Conservation (phyloP, 1,284 basidiomycete species). For the Trichosporon ovoides region DNA sequence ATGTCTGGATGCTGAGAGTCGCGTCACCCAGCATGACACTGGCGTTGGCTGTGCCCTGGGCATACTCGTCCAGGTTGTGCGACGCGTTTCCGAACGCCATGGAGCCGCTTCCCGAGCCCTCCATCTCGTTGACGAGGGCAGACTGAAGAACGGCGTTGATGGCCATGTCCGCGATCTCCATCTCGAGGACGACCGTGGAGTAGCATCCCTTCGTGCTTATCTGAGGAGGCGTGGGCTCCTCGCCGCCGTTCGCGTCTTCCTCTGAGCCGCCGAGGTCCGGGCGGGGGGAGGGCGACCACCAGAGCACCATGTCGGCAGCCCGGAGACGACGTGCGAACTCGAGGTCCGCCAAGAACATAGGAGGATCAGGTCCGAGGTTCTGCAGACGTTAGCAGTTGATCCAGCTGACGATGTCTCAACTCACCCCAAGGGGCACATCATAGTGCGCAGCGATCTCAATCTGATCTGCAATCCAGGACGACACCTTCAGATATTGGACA, state of each 20-base stretch:
- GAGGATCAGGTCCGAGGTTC: conserved; percentile 86
- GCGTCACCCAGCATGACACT: conserved; percentile 85
- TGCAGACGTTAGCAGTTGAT: conserved; percentile 24
- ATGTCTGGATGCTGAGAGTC: conserved; percentile 83
- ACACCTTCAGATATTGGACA: conserved; percentile 71
- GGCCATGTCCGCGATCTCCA: conserved; percentile 85
- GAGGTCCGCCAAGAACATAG: conserved; percentile 80
- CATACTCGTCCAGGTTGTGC: conserved; percentile 86
- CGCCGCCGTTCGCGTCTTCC: conserved; percentile 68
- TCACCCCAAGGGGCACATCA: conserved; percentile 73
- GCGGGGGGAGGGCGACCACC: conserved; percentile 89
- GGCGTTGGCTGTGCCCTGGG: conserved; percentile 63
- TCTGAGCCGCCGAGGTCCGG: conserved; percentile 94
- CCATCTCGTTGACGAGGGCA: conserved; percentile 47
- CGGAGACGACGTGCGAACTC: conserved; percentile 81
- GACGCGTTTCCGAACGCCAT: conserved; percentile 91
- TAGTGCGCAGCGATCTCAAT: conserved; percentile 82
- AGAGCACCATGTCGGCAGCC: conserved; percentile 84
- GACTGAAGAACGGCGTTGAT: conserved; percentile 94
- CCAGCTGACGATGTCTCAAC: conserved; percentile 6
- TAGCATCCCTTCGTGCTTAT: conserved; percentile 83
- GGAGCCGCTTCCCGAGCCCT: conserved; percentile 79
- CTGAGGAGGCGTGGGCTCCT: conserved; percentile 79
- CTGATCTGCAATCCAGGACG: conserved; percentile 74
- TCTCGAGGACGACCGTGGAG: conserved; percentile 85